phyloP scores from a whole-genome alignment of 1,284 basidiomycete species.

The Puccinia hordei region DNA sequence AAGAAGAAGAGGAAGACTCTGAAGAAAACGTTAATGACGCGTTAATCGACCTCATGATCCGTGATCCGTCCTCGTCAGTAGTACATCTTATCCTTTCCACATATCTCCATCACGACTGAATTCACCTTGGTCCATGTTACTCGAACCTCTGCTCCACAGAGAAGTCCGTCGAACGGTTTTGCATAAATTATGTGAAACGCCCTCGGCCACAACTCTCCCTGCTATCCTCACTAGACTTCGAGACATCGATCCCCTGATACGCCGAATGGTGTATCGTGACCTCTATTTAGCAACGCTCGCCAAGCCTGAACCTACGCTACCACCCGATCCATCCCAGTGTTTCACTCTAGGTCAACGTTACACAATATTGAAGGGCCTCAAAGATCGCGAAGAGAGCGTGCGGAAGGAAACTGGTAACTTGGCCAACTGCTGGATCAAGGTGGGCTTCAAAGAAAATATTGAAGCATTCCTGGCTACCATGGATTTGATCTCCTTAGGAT shows the following conservation, averaged over 20 bases:
- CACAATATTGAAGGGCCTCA: conserved; percentile 77
- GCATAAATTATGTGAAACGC: conserved; percentile 72
- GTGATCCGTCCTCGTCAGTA: conserved; percentile 77
- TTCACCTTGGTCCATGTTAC: background rate
- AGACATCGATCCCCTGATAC: conserved; percentile 79
- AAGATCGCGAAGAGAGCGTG: conserved; percentile 83
- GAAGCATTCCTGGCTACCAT: conserved; percentile 37
- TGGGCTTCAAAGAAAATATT: conserved; percentile 32
- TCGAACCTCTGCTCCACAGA: conserved; percentile 61
- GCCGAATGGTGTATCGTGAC: conserved; percentile 76
- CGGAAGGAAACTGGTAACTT: conserved; percentile 76
- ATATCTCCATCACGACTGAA: background rate
- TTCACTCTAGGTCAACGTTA: conserved; percentile 62
- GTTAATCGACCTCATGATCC: conserved; percentile 72
- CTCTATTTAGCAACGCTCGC: conserved; percentile 65
- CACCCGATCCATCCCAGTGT: conserved; percentile 65
- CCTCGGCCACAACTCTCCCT: conserved; percentile 65
- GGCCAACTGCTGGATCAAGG: conserved; percentile 68
- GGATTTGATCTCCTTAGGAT: conserved; percentile 35
- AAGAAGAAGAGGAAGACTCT: conserved; percentile 67
- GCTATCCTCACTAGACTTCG: conserved; percentile 77
- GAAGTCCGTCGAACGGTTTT: conserved; percentile 88
- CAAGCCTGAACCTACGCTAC: conserved; percentile 63
- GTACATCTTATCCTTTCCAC: background rate
- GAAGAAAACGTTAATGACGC: conserved; percentile 59